A percentile compares a stretch with the other conserved stretches of the same genome.
These are phyloP conservation scores for Exophiala alcalophila DNA, from an alignment of 2,329 filamentous ascomycete genomes.

Conservation along the genomic window DNA sequence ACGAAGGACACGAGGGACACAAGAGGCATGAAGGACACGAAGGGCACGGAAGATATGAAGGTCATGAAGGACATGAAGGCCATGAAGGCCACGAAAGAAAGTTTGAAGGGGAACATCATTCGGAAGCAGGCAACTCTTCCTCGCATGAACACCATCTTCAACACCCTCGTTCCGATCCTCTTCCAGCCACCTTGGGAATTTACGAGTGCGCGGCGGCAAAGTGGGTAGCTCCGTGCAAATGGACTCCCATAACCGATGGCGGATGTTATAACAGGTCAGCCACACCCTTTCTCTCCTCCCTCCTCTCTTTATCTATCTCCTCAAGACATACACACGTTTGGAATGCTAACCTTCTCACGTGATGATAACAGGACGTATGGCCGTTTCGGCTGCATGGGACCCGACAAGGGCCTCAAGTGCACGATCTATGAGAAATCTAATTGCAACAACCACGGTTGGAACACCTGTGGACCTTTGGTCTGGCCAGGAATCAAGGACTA, in stretches of 20 bases:
- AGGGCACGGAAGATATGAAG: neutral
- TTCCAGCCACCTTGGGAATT: slow-evolving; percentile 4
- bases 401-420: slow-evolving; percentile 20
- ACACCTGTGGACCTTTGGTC: slow-evolving; percentile 2
- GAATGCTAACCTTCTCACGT: slow-evolving; percentile 3
- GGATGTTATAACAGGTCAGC: slow-evolving; percentile 21
- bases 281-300: neutral
- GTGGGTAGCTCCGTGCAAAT: slow-evolving; percentile 16
- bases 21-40: neutral
- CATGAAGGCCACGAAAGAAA: too few relatives aligned
- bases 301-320: neutral
- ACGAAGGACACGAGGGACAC: neutral
- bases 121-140: neutral
- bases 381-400: slow-evolving; percentile 16
- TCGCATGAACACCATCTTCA: too few relatives aligned
- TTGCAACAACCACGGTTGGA: slow-evolving; percentile 17
- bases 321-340: neutral
- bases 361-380: slow-evolving; percentile 9
- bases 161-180: too few relatives aligned
- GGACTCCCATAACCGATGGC: slow-evolving; percentile 10
- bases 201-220: slow-evolving; percentile 17
- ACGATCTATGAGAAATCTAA: slow-evolving; percentile 15
- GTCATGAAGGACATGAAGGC: neutral
- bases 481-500: slow-evolving; percentile 18
- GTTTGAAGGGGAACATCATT: neutral